Evolutionary conservation across 2,329 filamentous ascomycete species (phyloP), one percentile per base, ranked within the genome.

Genomic region (Venturia aucupariae): DNA sequence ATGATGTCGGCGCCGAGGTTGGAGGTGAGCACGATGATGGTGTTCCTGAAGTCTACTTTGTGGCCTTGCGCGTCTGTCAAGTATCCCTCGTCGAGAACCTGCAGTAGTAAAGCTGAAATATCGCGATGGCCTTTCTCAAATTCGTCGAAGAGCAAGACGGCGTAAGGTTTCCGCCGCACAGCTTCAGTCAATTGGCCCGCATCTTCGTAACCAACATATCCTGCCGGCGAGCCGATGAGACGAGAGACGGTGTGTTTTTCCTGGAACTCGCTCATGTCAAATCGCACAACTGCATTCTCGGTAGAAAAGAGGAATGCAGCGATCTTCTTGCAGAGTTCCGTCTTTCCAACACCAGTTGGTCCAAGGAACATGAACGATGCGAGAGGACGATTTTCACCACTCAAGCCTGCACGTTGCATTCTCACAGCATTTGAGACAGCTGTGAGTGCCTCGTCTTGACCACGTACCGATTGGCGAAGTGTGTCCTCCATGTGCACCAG

Each of bases 361-460:
- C 94, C 94, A 3, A 97, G 83, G 83, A 97, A 97, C 88, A 97
- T 97, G 79, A 97, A 97, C 0, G 90, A 95, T 0, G 93, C 94
- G 6, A 96, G 82, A 0, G 94, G 94, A 0, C 92, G 84, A 74
- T 97, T 96, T 71, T 97, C 91, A 41, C 92, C 92, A 66, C 89
- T 95, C 10, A 97, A 81, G 0, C 94, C 94, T 10, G 94, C 94
- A 68, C 94, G 85, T 75, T 97, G 94, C 80, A 97, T 89, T 24
- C 94, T 86, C 10, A 99, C 93, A 0, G 94, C 94, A 72, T 97
- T 90, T 41, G 93, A 89, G 1, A 97, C 93, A 22, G 92, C 90
- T 68, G 88, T 88, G 65, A 99, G 84, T 7, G 94, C 94, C 71
- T 97, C 92, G 68, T 97, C 93, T 74, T 99, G 94, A 3, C 94